Base-by-base conservation (phyloP, 2,329 filamentous ascomycete genomes). In the Sporothrix pallida region DNA sequence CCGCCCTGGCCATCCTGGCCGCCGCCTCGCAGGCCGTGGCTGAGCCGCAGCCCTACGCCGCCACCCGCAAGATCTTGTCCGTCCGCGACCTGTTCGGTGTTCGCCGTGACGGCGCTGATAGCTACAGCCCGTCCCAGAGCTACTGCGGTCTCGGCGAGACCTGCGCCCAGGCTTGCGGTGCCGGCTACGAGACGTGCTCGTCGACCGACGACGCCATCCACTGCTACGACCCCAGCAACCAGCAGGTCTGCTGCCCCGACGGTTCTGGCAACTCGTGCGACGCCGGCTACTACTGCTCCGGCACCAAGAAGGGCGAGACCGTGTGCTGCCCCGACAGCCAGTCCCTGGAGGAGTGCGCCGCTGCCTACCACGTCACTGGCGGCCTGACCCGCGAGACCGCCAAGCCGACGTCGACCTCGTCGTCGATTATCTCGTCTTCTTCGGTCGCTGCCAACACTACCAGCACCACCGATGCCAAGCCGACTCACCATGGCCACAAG, bases 321-420 rank as follows among this genome's bases (percentile, higher is more conserved):
- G 87, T 87, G 83, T 91, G 89, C 84, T 91, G 89, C 81, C 88
- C 88, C 58, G 81, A 89, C 60, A 83, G 82, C 75, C 83, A 87
- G 83, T 83, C 85, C 75, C 83, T 90, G 68, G 81, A 80, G 37
- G 81, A 86, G 63, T 91, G 89, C 81, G 89, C 89, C 73, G 81
- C 82, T 71, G 83, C 82, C 44, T 86, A 86, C 77, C 81, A 80
- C 62, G 81, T 87, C 72, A 82, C 84, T 46, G 87, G 86, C 71
- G 81, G 80, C 60, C 85, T 91, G 72, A 81, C 83, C 70, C 83
- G 83, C 69, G 83, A 86, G 75, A 83, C 85, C 37, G 79, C 81
- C 63, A 80, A 83, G 10, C 81, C 80, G 12, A 78, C 82, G 37
- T 76, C 79, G 56, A 80, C 79, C 37, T 71, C 74, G 2, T 63